phyloP scores from a whole-genome alignment of 495 filamentous ascomycete species.

The Elasticomyces elasticus region DNA sequence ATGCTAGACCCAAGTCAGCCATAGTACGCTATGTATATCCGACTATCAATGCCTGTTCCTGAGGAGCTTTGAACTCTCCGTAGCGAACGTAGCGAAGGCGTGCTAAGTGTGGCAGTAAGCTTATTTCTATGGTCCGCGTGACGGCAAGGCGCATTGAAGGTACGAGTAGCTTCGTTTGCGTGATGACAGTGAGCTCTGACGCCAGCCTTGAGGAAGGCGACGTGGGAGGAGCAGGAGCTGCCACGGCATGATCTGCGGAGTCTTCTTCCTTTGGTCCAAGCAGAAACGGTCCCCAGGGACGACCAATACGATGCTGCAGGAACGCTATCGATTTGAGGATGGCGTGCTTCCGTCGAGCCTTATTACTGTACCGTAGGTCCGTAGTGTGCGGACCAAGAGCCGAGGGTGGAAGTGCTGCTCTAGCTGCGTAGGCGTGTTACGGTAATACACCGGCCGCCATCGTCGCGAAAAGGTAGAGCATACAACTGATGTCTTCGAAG shows the following conservation, averaged over 20 bases:
- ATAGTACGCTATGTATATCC: background rate
- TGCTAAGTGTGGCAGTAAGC: background rate
- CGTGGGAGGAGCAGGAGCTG: background rate
- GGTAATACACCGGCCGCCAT: no score
- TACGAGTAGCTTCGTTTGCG: background rate
- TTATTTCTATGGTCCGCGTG: background rate
- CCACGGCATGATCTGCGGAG: background rate
- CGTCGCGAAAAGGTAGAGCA: no score
- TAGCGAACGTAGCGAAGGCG: background rate
- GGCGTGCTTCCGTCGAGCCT: background rate
- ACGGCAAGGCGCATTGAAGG: background rate
- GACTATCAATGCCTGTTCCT: background rate
- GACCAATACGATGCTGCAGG: no score
- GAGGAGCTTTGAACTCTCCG: background rate
- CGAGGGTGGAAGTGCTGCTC: no score
- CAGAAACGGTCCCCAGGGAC: no score
- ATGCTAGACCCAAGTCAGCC: background rate
- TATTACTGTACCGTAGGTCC: no score
- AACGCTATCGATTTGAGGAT: background rate
- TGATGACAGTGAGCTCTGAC: background rate
- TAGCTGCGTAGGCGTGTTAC: no score
- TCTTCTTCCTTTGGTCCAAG: no score
- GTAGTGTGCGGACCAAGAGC: no score
- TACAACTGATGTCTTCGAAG: no score
- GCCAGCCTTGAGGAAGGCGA: background rate